phyloP scores from a whole-genome alignment of 1,139 yeast species.

The Debaryomyces psychrophilus region DNA sequence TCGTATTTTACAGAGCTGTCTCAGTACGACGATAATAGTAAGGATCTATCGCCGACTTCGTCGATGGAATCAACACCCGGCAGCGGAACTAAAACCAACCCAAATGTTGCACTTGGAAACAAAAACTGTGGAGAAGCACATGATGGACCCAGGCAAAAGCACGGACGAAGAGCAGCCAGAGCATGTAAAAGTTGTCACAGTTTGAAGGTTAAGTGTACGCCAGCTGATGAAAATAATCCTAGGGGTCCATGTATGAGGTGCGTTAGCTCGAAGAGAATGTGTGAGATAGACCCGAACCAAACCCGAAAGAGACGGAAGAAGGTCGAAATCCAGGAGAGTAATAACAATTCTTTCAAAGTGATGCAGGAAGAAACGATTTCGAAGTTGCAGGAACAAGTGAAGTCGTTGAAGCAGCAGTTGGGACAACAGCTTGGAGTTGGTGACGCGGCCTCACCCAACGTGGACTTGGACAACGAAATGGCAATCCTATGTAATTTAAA shows the following conservation, averaged over 20 bases:
- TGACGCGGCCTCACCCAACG: constrained; percentile 18
- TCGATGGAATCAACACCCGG: constrained; percentile 7
- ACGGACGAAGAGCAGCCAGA: constrained; percentile 23
- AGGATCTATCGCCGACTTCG: constrained; percentile 3
- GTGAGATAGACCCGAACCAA: constrained; percentile 70
- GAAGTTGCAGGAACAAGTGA: constrained; percentile 25
- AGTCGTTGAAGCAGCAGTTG: constrained; percentile 25
- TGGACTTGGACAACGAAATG: constrained; percentile 43
- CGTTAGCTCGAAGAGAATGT: constrained; percentile 58
- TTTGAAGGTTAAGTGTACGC: constrained; percentile 80
- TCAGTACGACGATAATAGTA: constrained; percentile 1
- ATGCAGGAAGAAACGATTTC: constrained; percentile 15
- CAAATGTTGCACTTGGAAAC: neutral
- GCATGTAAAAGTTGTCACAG: constrained; percentile 86
- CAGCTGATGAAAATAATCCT: constrained; percentile 61
- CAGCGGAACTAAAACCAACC: neutral
- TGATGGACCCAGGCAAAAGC: constrained; percentile 24
- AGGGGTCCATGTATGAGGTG: constrained; percentile 77
- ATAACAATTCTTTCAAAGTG: neutral
- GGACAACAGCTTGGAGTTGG: constrained; percentile 16
- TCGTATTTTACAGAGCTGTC: neutral
- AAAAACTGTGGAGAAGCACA: neutral
- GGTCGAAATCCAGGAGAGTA: constrained; percentile 28
- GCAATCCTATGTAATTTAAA: constrained; percentile 34
- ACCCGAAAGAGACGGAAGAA: constrained; percentile 56